These are phyloP conservation scores for Acer yangbiense DNA, from an alignment of 345 rosid genomes.

Conservation along the genomic window DNA sequence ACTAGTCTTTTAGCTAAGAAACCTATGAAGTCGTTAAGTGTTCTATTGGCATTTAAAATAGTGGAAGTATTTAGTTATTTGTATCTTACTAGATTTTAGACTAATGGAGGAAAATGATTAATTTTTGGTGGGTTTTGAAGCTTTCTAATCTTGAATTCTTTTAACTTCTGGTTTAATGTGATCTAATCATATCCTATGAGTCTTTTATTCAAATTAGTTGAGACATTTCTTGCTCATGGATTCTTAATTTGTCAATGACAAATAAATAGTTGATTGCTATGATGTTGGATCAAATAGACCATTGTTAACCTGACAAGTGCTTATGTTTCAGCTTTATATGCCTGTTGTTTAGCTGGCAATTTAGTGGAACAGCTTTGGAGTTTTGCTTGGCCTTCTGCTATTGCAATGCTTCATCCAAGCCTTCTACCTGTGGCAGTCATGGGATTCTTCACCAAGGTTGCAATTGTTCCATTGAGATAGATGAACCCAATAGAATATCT, in stretches of 20 bases:
- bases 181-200: background rate
- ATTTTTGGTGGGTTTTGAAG: background rate
- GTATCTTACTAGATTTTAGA: background rate
- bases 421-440: slow-evolving; percentile 93
- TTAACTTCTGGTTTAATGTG: background rate
- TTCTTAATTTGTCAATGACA: slow-evolving; percentile 9
- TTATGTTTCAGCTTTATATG: slow-evolving; percentile 62
- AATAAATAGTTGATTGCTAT: background rate
- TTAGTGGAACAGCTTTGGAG: slow-evolving; percentile 93
- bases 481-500: background rate
- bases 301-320: slow-evolving; percentile 17
- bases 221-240: slow-evolving; percentile 4
- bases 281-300: background rate
- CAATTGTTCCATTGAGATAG: background rate
- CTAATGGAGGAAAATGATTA: background rate
- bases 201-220: background rate
- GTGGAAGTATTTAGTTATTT: background rate
- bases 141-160: too few species aligned
- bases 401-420: slow-evolving; percentile 90
- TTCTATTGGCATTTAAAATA: background rate
- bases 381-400: slow-evolving; percentile 96
- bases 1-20: background rate
- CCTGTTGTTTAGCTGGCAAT: slow-evolving; percentile 76
- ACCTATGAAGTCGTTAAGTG: background rate
- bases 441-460: slow-evolving; percentile 82